Base-by-base conservation (phyloP, 495 filamentous ascomycete genomes). In the Annulohypoxylon nitens region DNA sequence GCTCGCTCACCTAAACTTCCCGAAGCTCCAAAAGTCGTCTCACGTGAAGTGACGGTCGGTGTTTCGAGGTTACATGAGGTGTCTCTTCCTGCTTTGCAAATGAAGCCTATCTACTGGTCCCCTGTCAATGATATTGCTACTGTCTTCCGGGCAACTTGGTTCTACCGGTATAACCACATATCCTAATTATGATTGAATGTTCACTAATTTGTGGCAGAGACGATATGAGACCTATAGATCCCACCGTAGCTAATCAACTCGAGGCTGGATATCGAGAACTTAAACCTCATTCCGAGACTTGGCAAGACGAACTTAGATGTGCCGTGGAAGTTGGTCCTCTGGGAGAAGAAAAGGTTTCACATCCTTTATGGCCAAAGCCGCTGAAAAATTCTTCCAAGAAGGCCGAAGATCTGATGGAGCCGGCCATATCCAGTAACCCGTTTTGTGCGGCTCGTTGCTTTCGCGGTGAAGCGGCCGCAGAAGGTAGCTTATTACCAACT, bases 61-160 rank as follows among this genome's bases (percentile, higher is more conserved):
- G 85, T 93, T 3, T 93, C 92, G 14, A 88, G 93, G 66, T 83
- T 97, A 54, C 92, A 88, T 64, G 82, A 85, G 71, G 86, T 90
- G 4, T 80, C 86, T 33, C 76, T 90, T n/a, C 86, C 85, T 12
- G 78, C 81, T 6, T 79, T 91, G 10, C 81, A 93, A 81, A 98
- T 99, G 94, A 92, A 95, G 78, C 96, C 96, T 0, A 98, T 98
- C 45, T 99, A 99, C 75, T 99, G 96, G 96, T 94, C 90, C 37
- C 95, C 96, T n/a, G 87, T 98, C 20, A 93, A 97, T 71, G 96
- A 99, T 76, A 87, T 97, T 14, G 91, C 93, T 8, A 84, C 86
- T 9, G 95, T 98, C 7, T 82, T 92, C 75, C 88, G 96, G 45
- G 94, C 93, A 0, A 98, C 96, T 0, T 99, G 96, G 96, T 98